phyloP scores from a whole-genome alignment of 331 rosid species.

The Quercus tomentella region DNA sequence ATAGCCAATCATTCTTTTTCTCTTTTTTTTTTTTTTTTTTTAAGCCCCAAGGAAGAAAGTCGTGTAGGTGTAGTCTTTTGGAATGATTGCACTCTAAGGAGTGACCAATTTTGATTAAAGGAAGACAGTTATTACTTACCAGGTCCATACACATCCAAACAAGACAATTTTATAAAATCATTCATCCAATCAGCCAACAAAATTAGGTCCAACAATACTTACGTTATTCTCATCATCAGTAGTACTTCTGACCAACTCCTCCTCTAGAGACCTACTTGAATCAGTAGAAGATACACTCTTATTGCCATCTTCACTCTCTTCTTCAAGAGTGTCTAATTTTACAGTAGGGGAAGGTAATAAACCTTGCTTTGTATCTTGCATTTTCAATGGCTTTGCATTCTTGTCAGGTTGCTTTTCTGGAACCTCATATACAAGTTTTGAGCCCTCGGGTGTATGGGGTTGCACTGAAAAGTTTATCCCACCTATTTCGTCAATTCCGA shows the following conservation, averaged over 20 bases:
- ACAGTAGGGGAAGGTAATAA: constrained; percentile 27
- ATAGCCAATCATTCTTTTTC: too few species aligned
- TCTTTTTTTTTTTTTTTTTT: too few species aligned
- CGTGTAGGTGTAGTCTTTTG: neutral
- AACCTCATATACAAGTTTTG: constrained; percentile 34
- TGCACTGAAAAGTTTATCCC: constrained; percentile 37
- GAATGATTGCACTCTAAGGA: neutral
- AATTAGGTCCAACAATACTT: constrained; percentile 16
- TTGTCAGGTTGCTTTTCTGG: constrained; percentile 45
- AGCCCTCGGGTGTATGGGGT: constrained; percentile 32
- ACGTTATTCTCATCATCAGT: constrained; percentile 64
- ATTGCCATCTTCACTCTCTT: constrained; percentile 59
- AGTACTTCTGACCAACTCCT: constrained; percentile 22
- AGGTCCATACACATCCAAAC: neutral
- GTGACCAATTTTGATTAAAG: neutral
- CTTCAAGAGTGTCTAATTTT: constrained; percentile 50
- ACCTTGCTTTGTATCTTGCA: constrained; percentile 42
- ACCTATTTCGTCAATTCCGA: constrained; percentile 60
- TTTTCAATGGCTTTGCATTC: constrained; percentile 24
- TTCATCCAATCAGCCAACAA: constrained; percentile 11
- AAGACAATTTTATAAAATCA: neutral
- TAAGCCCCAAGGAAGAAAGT: neutral
- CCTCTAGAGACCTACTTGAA: constrained; percentile 46
- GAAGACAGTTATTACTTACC: neutral
- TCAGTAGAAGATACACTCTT: constrained; percentile 34